Conservation (phyloP, 495 filamentous ascomycete species). For the Choiromyces venosus region DNA sequence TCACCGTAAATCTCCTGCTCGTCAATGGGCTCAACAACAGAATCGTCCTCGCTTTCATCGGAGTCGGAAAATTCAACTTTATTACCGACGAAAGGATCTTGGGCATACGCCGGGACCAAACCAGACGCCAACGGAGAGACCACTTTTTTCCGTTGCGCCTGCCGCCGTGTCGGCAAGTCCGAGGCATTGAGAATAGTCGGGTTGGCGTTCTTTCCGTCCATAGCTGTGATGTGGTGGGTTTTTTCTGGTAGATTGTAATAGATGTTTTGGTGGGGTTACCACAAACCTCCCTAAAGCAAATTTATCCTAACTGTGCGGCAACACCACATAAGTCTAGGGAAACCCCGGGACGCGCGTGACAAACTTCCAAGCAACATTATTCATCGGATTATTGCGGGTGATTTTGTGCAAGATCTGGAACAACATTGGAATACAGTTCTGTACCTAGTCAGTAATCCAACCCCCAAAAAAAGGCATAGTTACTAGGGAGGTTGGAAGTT, state of each 20-base stretch:
- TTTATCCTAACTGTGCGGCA: not conserved
- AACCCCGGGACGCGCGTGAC: not conserved
- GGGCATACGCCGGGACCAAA: slow-evolving; percentile 48
- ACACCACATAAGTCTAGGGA: not conserved
- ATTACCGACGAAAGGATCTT: slow-evolving; percentile 52
- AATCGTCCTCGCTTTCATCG: slow-evolving; percentile 56
- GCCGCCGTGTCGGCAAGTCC: slow-evolving; percentile 77
- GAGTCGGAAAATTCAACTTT: slow-evolving; percentile 41
- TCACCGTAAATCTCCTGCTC: slow-evolving; percentile 94
- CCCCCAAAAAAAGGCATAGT: not conserved
- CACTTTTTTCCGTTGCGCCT: slow-evolving; percentile 45
- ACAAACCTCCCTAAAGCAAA: not conserved
- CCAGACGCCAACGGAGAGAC: slow-evolving; percentile 42
- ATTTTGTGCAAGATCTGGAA: not conserved
- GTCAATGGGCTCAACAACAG: slow-evolving; percentile 74
- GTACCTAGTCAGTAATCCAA: not conserved
- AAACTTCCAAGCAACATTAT: not conserved
- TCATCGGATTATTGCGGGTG: not conserved
- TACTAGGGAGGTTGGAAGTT: no score
- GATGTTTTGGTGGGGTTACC: not conserved
- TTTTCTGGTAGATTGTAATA: not conserved
- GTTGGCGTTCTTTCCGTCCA: slow-evolving; percentile 73
- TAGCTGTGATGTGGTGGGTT: slow-evolving; percentile 11
- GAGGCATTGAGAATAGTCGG: slow-evolving; percentile 86
- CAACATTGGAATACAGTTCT: not conserved